A percentile compares a stretch with the other conserved stretches of the same genome.
Evolutionary conservation across 2,329 filamentous ascomycete species (phyloP).

Genomic region (Colletotrichum tanaceti): DNA sequence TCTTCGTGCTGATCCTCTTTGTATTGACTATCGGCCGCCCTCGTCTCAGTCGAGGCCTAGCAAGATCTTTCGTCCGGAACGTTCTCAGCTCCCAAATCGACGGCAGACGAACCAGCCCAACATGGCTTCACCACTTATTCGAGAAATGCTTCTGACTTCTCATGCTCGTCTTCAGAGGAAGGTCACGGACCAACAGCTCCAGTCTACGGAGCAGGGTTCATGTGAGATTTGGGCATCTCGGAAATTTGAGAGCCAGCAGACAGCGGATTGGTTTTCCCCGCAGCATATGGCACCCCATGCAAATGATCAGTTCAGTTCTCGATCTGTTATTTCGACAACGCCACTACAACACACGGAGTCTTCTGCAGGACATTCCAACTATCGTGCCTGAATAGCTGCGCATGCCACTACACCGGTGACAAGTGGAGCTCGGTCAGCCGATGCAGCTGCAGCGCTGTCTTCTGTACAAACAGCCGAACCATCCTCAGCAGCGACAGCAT

Average conservation of each 20-base stretch:
- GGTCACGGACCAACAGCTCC: neutral
- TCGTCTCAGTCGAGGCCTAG: neutral
- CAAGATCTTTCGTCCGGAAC: neutral
- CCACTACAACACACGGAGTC: neutral
- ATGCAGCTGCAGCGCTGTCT: neutral
- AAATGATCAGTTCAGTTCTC: neutral
- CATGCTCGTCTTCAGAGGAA: neutral
- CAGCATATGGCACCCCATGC: neutral
- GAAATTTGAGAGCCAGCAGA: neutral
- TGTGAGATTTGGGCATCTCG: neutral
- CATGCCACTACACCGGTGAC: neutral
- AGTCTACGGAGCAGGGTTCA: neutral
- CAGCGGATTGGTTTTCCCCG: neutral
- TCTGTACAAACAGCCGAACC: neutral
- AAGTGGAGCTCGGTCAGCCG: neutral
- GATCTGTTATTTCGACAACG: neutral
- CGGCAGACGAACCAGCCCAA: neutral
- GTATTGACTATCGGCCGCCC: neutral
- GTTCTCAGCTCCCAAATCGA: neutral
- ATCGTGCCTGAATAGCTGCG: neutral
- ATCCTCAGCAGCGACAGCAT: neutral
- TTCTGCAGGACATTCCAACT: too few species aligned
- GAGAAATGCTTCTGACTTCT: neutral
- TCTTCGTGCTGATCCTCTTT: too few species aligned
- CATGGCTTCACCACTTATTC: neutral